Evolutionary conservation across 2,329 filamentous ascomycete genomes (phyloP).

Genomic region (Neonectria sp.): DNA sequence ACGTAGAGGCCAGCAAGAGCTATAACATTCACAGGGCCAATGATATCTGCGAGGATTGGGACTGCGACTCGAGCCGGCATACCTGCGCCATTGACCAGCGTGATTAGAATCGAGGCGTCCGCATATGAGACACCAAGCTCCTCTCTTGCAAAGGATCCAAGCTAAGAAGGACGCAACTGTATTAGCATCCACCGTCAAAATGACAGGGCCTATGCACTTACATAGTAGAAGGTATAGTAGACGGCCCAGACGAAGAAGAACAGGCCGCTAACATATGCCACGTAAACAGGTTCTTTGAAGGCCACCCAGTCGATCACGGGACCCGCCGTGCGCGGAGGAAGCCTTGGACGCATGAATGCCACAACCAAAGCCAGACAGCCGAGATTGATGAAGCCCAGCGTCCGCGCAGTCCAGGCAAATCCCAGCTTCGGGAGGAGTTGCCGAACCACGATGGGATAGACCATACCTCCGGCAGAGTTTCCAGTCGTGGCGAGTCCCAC

Average conservation of each 20-base stretch:
- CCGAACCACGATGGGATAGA: constrained; percentile 69
- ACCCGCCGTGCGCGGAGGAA: constrained; percentile 43
- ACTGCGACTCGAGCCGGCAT: constrained; percentile 55
- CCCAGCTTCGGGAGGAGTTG: constrained; percentile 66
- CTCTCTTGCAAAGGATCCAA: constrained; percentile 47
- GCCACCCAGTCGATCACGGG: constrained; percentile 52
- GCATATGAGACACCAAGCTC: constrained; percentile 54
- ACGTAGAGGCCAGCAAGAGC: constrained; percentile 47
- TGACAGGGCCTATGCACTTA: constrained; percentile 30
- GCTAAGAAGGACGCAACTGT: constrained; percentile 25
- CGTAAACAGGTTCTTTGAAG: constrained; percentile 53
- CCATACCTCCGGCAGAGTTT: constrained; percentile 66
- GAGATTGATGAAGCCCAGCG: constrained; percentile 78
- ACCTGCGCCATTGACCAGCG: constrained; percentile 58
- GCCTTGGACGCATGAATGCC: constrained; percentile 50
- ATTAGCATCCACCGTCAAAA: neutral
- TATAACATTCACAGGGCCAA: constrained; percentile 56
- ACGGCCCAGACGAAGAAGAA: constrained; percentile 59
- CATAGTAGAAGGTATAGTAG: constrained; percentile 62
- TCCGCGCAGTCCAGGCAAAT: constrained; percentile 72
- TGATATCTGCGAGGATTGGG: constrained; percentile 54
- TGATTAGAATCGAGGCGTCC: constrained; percentile 53
- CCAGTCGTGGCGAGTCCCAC: constrained; percentile 72
- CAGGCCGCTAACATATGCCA: constrained; percentile 52
- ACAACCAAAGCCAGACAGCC: constrained; percentile 76